These are phyloP conservation scores for Dillenia turbinata DNA, from an alignment of 164 flowering plant species.

Conservation along the genomic window DNA sequence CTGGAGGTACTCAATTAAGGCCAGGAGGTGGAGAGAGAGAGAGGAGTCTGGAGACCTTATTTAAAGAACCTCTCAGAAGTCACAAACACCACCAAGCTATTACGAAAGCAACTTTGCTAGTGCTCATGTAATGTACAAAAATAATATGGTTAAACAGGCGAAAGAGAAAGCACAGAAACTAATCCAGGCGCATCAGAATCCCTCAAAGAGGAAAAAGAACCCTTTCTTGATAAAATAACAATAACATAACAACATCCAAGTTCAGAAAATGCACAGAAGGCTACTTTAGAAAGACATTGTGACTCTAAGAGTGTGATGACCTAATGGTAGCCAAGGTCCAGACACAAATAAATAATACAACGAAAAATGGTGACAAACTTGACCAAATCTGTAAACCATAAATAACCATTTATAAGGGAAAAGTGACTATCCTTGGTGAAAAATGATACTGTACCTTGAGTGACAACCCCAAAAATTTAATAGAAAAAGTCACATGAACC, in stretches of 20 bases:
- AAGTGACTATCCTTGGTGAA: too few relatives aligned
- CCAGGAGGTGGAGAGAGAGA: too few relatives aligned
- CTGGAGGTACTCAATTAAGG: too few relatives aligned
- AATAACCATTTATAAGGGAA: too few relatives aligned
- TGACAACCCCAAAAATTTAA: too few relatives aligned
- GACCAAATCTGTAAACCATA: too few relatives aligned
- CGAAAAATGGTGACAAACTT: neutral
- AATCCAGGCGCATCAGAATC: neutral
- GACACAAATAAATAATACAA: neutral
- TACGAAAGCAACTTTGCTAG: conserved; percentile 10
- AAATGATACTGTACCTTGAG: too few relatives aligned
- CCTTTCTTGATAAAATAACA: neutral
- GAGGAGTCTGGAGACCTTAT: neutral
- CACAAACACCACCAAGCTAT: conserved; percentile 12
- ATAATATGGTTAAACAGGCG: conserved; percentile 2
- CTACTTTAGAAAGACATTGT: too few relatives aligned
- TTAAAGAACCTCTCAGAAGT: conserved; percentile 3
- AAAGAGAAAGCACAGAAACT: conserved; percentile 6
- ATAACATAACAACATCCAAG: conserved; percentile 1
- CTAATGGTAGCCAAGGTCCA: neutral
- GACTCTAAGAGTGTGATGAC: neutral
- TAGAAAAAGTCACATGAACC: too few relatives aligned
- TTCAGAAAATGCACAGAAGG: neutral
- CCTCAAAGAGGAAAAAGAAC: neutral
- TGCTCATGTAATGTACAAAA: conserved; percentile 5